Evolutionary conservation across 768 basidiomycete species (phyloP), one percentile per base, ranked within the genome.

Genomic region (Russula earlei): DNA sequence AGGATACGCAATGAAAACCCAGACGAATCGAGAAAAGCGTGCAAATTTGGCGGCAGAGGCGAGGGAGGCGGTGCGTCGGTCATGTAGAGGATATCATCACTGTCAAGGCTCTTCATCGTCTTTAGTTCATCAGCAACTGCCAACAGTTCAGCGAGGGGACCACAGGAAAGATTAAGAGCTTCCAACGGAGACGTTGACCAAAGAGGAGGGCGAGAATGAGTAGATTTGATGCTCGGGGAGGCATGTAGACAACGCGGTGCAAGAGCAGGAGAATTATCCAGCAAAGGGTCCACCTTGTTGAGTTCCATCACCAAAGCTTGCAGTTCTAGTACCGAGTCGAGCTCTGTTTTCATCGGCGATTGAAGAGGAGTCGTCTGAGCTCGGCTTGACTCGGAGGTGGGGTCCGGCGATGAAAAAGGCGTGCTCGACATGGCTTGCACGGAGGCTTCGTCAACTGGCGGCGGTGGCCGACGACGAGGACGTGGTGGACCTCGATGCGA

Each of bases 61-160:
- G 41, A 24, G n/a, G 22, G 41, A 5, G 52, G 47, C 6, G 27
- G 57, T 10, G 25, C 46, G 19, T 58, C 57, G 8, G 52, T 49
- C 29, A 58, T 48, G 15, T 58, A 58, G 40, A 54, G 52, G 20
- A 58, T 54, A 42, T 58, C 57, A 3, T 58, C 57, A 22, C 52
- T 58, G 22, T 58, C 57, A n/a, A 54, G 34, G 15, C 37, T 49
- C 27, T 52, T 42, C 52, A 58, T 54, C 36, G 52, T 49, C 52
- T 54, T 58, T 36, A 58, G 52, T 41, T 58, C 57, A 17, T 58
- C 57, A 4, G 57, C 45, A 31, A 58, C 57, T 8, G 57, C 57
- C 20, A 58, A 52, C 22, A 58, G 52, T n/a, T 58, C 57, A 3
- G 46, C 36, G 12, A 58, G 57, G 9, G 57, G 57, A 36, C 54